Evolutionary conservation across 2,329 filamentous ascomycete species (phyloP), one percentile per base, ranked within the genome.

Genomic region (Pseudocercospora fuligena): DNA sequence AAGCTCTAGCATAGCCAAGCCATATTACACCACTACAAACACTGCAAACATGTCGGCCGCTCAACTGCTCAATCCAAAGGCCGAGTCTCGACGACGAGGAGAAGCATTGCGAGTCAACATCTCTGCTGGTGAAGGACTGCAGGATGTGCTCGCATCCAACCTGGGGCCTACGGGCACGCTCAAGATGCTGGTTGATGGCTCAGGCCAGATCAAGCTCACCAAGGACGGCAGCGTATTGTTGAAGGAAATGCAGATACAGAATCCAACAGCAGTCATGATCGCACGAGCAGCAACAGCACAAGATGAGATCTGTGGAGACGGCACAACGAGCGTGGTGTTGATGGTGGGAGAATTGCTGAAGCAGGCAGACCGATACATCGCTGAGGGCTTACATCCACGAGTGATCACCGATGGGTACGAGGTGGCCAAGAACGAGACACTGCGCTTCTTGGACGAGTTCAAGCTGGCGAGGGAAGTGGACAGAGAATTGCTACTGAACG

Each of bases 391-490:
- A 71, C 95, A 99, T 82, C 95, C 95, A 58, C 88, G 95, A 75
- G 93, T 99, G 71, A 94, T 99, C 80, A 97, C 94, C 43, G 95
- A 99, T 78, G 95, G 95, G 11, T 99, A 97, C 78, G 95, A 99
- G 80, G 91, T 98, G 78, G 95, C 94, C 61, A 99, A 98, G 87
- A 89, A 86, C 29, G 95, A 98, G 82, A 87, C 95, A 19, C 83
- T 99, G 40, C 96, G 95, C 86, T 99, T 98, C 82, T 89, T 99
- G 64, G 94, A 99, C 78, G 82, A 87, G 51, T 99, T 99, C 87
- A 98, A 98, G 85, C 86, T 98, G 61, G 82, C 89, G 70, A 90
- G 90, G 77, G 89, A 95, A 73, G 91, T 97, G 70, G 95, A 99
- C 82, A 89, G 95, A 75, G 95, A 99, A 81, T 89, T 99, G 61